Percentiles rank a stretch among this genome's conserved stretches.
Conservation (phyloP, 1,139 yeast species). For the Blastobotrys buckinghamii region DNA sequence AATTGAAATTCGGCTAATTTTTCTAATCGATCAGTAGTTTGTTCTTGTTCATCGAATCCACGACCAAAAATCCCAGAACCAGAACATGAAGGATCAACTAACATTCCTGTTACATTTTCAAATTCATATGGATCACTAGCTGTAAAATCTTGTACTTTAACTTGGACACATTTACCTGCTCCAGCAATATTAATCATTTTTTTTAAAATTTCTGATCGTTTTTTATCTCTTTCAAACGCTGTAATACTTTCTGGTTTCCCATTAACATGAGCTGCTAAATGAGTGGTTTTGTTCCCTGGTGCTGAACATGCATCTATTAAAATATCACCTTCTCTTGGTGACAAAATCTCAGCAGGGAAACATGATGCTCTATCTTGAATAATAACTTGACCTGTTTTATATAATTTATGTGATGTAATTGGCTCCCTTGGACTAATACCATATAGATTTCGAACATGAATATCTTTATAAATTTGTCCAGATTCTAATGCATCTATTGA, state of each 20-base stretch:
- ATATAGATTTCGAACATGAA: constrained; percentile 62
- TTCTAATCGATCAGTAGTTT: constrained; percentile 49
- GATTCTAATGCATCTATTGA: constrained; percentile 40
- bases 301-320: constrained; percentile 95
- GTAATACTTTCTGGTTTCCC: constrained; percentile 42
- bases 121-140: constrained; percentile 55
- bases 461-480: constrained; percentile 56
- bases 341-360: constrained; percentile 82
- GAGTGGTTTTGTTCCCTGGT: constrained; percentile 97
- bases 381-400: constrained; percentile 69
- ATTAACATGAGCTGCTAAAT: constrained; percentile 59
- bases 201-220: constrained; percentile 63
- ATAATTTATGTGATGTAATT: constrained; percentile 58
- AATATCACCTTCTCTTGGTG: constrained; percentile 45
- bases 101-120: constrained; percentile 63
- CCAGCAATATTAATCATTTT: constrained; percentile 82
- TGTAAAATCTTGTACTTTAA: constrained; percentile 85
- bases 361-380: constrained; percentile 97
- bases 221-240: constrained; percentile 83
- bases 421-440: constrained; percentile 74
- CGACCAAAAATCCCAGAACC: constrained; percentile 97
- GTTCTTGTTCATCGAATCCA: constrained; percentile 47
- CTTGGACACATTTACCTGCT: constrained; percentile 52
- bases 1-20: constrained; percentile 82
- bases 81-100: constrained; percentile 96